Evolutionary conservation across 106 monocot species (phyloP), one percentile per base, ranked within the genome.

Genomic region (Acorus calamus): DNA sequence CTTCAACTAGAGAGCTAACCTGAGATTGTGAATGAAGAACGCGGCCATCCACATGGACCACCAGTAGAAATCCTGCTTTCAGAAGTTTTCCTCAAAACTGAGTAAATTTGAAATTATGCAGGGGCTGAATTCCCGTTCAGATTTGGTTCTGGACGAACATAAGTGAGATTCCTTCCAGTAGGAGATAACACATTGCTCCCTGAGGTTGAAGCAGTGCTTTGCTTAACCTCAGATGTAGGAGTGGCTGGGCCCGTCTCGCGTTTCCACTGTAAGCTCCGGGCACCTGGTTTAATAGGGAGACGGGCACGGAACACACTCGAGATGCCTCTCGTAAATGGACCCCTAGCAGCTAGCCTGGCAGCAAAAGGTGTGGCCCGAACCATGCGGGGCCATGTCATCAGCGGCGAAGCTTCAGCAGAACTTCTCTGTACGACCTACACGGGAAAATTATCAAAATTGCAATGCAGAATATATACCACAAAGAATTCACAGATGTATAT

Each of bases 211-310:
- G 78, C 3, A 51, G 44, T 71, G 46, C 44, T 41, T 69, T 81
- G 82, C 14, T 55, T 6, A 4, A 53, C 78, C 10, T 73, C 69
- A 12, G 60, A 10, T 10, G 62, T 53, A 9, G 72, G 79, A 55
- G 47, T 6, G 59, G 48, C 13, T 4, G 77, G 53, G 42, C 28
- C 28, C 28, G 67, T 11, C 3, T 79, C 93, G 56, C 94, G 86
- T 63, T 82, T 94, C 94, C 94, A 94, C 69, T 94, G 90, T 60
- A 96, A 68, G 57, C 96, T 96, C 58, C 91, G 67, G 4, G 86
- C 78, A 50, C 87, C 87, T 50, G 69, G 68, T 75, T 89, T 91
- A 8, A 91, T 50, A 5, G 84, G 71, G 9, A 79, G 74, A 44
- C 84, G 87, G 2, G 64, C 73, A 59, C 89, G 60, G 46, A 83